These are phyloP conservation scores for Dactylellina haptotyla DNA, from an alignment of 2,329 filamentous ascomycete species.

Conservation along the genomic window DNA sequence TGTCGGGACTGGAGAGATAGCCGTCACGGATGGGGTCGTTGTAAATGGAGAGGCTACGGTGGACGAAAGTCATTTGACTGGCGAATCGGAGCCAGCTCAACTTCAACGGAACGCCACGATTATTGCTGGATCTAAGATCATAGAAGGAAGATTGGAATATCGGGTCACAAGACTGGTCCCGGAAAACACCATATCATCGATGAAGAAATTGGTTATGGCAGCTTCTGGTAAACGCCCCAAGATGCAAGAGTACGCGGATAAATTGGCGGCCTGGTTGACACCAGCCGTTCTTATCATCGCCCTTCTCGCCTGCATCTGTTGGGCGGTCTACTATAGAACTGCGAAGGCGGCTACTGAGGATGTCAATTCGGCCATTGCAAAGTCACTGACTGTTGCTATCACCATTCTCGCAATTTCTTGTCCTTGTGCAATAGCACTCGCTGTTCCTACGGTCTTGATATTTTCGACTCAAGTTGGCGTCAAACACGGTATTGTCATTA, in stretches of 20 bases:
- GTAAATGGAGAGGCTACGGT: constrained; percentile 72
- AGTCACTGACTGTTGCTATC: constrained; percentile 77
- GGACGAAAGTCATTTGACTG: constrained; percentile 81
- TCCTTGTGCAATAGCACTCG: constrained; percentile 79
- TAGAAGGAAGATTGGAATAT: constrained; percentile 66
- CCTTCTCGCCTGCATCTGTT: constrained; percentile 10
- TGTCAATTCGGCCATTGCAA: constrained; percentile 59
- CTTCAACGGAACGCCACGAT: constrained; percentile 69
- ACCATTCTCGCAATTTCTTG: constrained; percentile 80
- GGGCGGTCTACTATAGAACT: constrained; percentile 29
- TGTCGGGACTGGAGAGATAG: constrained; percentile 69
- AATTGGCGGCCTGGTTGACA: constrained; percentile 61
- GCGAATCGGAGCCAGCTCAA: constrained; percentile 71
- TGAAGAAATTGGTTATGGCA: constrained; percentile 76
- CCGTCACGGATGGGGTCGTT: constrained; percentile 77
- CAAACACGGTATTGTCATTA: constrained; percentile 74
- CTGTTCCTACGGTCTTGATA: constrained; percentile 81
- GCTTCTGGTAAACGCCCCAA: constrained; percentile 75
- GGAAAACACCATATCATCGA: constrained; percentile 76
- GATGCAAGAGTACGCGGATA: constrained; percentile 75
- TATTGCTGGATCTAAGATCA: constrained; percentile 73
- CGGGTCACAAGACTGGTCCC: constrained; percentile 71
- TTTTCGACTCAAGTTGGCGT: constrained; percentile 76
- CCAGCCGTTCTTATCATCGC: constrained; percentile 23
- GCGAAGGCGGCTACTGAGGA: constrained; percentile 14